Evolutionary conservation across 495 filamentous ascomycete genomes (phyloP), one percentile per base, ranked within the genome.

Genomic region (Penicillium parvum): DNA sequence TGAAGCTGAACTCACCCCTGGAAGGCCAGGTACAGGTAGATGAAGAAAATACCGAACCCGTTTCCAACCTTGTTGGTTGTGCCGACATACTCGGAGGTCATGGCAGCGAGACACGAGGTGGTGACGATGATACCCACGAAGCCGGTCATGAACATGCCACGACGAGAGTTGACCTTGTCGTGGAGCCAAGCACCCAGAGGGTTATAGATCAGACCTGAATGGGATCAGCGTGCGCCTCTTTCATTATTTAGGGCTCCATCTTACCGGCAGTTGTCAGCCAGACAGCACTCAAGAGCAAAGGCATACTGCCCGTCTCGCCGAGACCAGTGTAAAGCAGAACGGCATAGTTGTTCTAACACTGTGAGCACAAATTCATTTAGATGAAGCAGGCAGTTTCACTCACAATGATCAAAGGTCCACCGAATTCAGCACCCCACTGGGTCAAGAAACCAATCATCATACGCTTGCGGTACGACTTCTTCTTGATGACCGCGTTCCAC

Each of bases 291-390:
- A 77, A 53, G 3, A 77, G 58, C n/a, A 77, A 46, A 12, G 74
- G 74, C 57, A 67, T 69, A 17, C 49, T 56, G 21, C 64, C 65
- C 5, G 51, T 61, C 48, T 72, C 57, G 20, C 74, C 74, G 6
- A 77, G 60, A 16, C 60, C 65, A 3, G 52, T 61, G 51, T 74
- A 77, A n/a, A 77, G 47, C 9, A 77, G 40, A 15, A 77, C 71
- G 2, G 62, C 65, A 43, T 77, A 77, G 49, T 73, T 76, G 36
- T 69, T 68, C 56, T 61, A 18, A n/a, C n/a, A n/a, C n/a, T n/a
- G n/a, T n/a, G n/a, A n/a, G n/a, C n/a, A n/a, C n/a, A n/a, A n/a
- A n/a, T n/a, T 17, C 22, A 20, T 17, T 28, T 20, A 30, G 32
- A 30, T 37, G 23, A 16, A 47, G 3, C 6, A 20, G 12, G 7